A percentile compares a stretch with the other conserved stretches of the same genome.
Evolutionary conservation across 805 yeast genomes (phyloP).

Genomic region (Hanseniaspora vineae): DNA sequence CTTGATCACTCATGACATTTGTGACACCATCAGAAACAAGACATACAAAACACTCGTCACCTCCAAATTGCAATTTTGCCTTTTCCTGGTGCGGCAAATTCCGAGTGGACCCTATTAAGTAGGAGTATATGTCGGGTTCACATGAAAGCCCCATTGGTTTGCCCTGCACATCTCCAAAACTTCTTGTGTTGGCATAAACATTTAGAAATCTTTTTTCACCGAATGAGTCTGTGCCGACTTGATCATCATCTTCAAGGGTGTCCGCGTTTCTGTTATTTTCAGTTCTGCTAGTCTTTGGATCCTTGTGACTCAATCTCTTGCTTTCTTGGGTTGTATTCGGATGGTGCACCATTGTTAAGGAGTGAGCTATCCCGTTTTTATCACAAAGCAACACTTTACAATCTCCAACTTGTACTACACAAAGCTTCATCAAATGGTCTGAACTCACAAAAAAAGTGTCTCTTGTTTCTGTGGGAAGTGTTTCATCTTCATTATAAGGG

Average conservation of each 20-base stretch:
- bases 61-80: conserved; percentile 41
- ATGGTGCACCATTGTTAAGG: conserved; percentile 73
- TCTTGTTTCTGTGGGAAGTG: conserved; percentile 2
- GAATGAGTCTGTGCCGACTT: conserved; percentile 55
- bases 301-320: conserved; percentile 32
- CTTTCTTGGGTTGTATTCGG: conserved; percentile 75
- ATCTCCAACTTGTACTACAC: conserved; percentile 88
- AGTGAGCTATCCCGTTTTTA: conserved; percentile 61
- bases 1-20: conserved; percentile 73
- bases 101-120: conserved; percentile 48
- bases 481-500: conserved; percentile 12
- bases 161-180: conserved; percentile 80
- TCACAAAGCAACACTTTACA: conserved; percentile 82
- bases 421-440: conserved; percentile 50
- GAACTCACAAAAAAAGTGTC: conserved; percentile 44
- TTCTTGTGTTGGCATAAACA: conserved; percentile 78
- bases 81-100: conserved; percentile 27
- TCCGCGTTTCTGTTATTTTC: background rate
- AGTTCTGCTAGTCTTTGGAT: background rate
- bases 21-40: conserved; percentile 83
- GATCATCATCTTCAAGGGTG: conserved; percentile 2
- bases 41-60: conserved; percentile 78
- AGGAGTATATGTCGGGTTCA: conserved; percentile 77
- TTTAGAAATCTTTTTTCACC: conserved; percentile 77
- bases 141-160: conserved; percentile 79